Evolutionary conservation across 148 eudicot species (phyloP).

Genomic region (Persicaria tinctoria): DNA sequence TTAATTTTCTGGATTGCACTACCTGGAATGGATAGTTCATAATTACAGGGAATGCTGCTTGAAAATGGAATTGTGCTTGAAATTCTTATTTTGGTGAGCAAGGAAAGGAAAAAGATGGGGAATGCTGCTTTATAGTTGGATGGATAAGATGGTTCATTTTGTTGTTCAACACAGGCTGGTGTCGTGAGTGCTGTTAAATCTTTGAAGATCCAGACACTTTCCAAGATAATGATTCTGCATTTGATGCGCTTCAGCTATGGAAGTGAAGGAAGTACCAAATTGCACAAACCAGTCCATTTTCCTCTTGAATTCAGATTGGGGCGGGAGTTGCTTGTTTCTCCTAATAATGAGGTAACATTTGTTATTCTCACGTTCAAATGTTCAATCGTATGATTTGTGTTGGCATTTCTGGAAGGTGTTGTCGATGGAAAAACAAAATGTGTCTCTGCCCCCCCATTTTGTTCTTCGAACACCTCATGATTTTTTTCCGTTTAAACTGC

Average conservation of each 20-base stretch:
- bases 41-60: too few species aligned
- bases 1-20: background rate
- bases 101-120: background rate
- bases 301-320: constrained; percentile 71
- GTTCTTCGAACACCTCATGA: too few species aligned
- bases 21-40: background rate
- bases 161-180: constrained; percentile 46
- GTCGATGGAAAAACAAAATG: too few species aligned
- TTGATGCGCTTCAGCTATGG: constrained; percentile 93
- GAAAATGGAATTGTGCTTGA: background rate
- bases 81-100: background rate
- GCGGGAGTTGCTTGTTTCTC: constrained; percentile 67
- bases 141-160: background rate
- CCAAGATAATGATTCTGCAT: constrained; percentile 85
- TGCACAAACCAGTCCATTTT: constrained; percentile 73
- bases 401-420: too few species aligned
- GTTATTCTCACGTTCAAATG: background rate
- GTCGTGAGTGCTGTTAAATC: constrained; percentile 84
- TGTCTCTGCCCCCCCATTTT: too few species aligned
- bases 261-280: constrained; percentile 80
- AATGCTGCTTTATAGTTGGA: background rate
- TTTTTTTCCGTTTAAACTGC: too few species aligned
- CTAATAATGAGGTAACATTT: constrained; percentile 53
- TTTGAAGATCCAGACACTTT: constrained; percentile 61
- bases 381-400: too few species aligned